Base-by-base conservation (phyloP, 805 yeast genomes). In the Middelhovenomyces tepae region DNA sequence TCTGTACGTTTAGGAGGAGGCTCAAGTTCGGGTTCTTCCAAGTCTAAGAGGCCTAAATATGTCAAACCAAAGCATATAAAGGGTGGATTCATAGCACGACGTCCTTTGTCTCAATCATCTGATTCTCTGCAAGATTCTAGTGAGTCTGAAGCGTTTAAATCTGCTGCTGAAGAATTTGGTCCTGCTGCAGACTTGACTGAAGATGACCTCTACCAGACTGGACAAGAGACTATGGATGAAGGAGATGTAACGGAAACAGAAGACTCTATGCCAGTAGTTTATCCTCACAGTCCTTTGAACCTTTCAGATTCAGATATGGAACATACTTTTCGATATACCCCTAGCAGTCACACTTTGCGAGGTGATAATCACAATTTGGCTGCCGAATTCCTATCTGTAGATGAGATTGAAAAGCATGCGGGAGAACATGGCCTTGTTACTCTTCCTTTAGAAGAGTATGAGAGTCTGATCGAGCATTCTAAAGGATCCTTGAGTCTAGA, bases 161-260 rank as follows among this genome's bases (percentile, higher is more conserved):
- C 49, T 16, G 53, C 52, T 2, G 45, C 43, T 28, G 54, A 51
- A 28, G 42, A 52, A n/a, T 47, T 44, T 13, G 47, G 37, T 19
- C 52, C 53, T 10, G 51, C 44, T 16, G 38, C 38, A 5, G 46
- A 43, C 4, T 47, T 53, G 13, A 52, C 54, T 7, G 51, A 46
- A 14, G 53, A 47, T 13, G 56, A 50, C 7, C 40, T 20, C 15
- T 52, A 43, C 27, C 43, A 40, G 24, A 51, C 55, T 8, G 54
- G 51, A 9, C 32, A 34, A 16, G 54, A 50, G 28, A 44, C 56
- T 9, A 33, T 45, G 32, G 47, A 39, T 9, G 50, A 40, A 28
- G 57, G 43, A 22, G 51, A 43, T 15, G 44, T 46, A 23, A 54
- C 59, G 2, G 59, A 54, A 31, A 51, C 55, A 14, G 59, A 54